Base-by-base conservation (phyloP, 306 rosid genomes). In the Sesbania bispinosa region DNA sequence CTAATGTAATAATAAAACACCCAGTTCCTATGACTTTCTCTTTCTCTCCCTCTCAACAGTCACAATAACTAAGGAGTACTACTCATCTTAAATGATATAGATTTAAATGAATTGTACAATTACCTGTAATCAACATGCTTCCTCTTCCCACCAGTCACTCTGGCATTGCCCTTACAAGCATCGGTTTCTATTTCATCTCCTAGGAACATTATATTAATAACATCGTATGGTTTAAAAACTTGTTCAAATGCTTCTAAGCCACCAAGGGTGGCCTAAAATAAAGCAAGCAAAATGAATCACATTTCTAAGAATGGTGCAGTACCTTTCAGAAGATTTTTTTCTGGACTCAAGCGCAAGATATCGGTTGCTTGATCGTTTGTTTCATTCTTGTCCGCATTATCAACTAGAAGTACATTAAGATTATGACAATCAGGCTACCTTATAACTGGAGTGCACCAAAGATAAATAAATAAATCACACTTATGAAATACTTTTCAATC, bases 111-210 rank as follows among this genome's bases (percentile, higher is more conserved):
- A 74, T 67, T 32, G n/a, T n/a, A n/a, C n/a, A n/a, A 69, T 64
- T 60, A 94, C 99, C 99, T 79, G 88, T 61, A 51, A 80, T 82
- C 83, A 41, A 58, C 66, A 65, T 26, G 85, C 78, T 86, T 89
- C 81, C 97, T 91, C 89, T 94, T 94, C 76, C 65, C 74, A 67
- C 86, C 90, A 71, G 38, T 39, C 21, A 52, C 76, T 64, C 68
- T 76, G 15, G 75, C 61, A 48, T 75, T 83, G 75, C 82, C 86
- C 63, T 75, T 69, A 51, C 24, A 42, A 73, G 82, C 81, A 79
- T 75, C 80, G 8, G 32, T 75, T 80, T 77, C 80, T 26, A 65
- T 68, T 69, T 83, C 74, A 42, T 83, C 87, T 60, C 84, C 98
- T 89, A 89, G 61, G 68, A 84, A 82, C 46, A 79, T 79, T 81